phyloP scores from a whole-genome alignment of 2,329 filamentous ascomycete species.

The Colletotrichum tanaceti region DNA sequence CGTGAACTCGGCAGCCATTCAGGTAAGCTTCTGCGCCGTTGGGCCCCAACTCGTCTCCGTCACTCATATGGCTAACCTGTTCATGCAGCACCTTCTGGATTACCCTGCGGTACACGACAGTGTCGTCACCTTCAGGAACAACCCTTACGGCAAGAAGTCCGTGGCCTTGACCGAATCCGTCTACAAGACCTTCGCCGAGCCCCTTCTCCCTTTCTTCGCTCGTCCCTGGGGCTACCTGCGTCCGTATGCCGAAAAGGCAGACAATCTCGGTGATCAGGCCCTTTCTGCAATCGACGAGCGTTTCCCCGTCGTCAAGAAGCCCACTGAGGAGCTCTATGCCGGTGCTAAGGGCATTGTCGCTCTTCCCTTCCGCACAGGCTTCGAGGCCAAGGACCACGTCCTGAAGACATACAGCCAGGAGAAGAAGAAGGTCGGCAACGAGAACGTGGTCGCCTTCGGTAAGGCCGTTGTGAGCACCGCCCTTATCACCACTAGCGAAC shows the following conservation, averaged over 20 bases:
- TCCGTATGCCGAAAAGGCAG: conserved; percentile 86
- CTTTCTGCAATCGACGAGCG: conserved; percentile 75
- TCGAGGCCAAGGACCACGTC: conserved; percentile 72
- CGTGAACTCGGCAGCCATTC: conserved; percentile 61
- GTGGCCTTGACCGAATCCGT: conserved; percentile 79
- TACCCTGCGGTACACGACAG: conserved; percentile 87
- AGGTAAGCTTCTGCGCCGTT: conserved; percentile 52
- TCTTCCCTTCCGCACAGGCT: conserved; percentile 71
- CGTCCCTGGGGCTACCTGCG: conserved; percentile 85
- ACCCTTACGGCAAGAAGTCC: conserved; percentile 86
- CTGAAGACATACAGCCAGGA: conserved; percentile 67
- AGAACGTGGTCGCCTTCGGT: conserved; percentile 73
- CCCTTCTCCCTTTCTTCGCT: conserved; percentile 80
- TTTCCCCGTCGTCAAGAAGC: conserved; percentile 81
- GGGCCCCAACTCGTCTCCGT: background rate
- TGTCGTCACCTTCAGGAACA: conserved; percentile 81
- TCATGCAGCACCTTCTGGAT: conserved; percentile 78
- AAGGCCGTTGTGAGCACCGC: conserved; percentile 78
- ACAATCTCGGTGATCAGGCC: conserved; percentile 79
- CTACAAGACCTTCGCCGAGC: conserved; percentile 81
- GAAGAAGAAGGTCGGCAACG: conserved; percentile 72
- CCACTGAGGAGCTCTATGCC: conserved; percentile 75
- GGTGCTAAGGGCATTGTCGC: conserved; percentile 71
- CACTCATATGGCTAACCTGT: conserved; percentile 9
- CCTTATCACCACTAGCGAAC: conserved; percentile 74